Evolutionary conservation across 768 basidiomycete genomes (phyloP), one percentile per base, ranked within the genome.

Genomic region (Pleurotus pulmonarius): DNA sequence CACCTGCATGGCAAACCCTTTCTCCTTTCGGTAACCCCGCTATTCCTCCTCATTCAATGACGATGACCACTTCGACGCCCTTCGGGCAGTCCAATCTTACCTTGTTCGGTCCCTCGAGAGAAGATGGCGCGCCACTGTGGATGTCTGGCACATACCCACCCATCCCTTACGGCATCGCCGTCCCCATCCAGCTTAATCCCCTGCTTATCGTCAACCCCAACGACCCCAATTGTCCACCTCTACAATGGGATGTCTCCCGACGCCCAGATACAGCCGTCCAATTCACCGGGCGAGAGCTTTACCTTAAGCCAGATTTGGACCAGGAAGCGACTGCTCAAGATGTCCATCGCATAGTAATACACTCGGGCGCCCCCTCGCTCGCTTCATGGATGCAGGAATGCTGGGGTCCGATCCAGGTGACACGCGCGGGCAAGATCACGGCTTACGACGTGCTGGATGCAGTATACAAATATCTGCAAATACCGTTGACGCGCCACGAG

Each of bases 181-280:
- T 53, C 25, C 51, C 51, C 4, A 53, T 53, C 22, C 51, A 53
- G 22, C 51, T 53, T 40, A 37, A 53, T 29, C 51, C 51, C 20
- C 39, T 53, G 34, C 51, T 53, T 39, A 53, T 53, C 51, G 51
- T 53, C 39, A 53, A 53, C 22, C 51, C 51, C 4, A 53, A 53
- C 51, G 25, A 53, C 39, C 51, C 51, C 13, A 53, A 53, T 24
- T 53, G 51, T 29, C 51, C 51, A 12, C 22, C 51, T 4, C 38
- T 53, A 4, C 51, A 53, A 41, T 53, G 51, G 51, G 51, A 53
- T 18, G 22, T 53, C 51, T n/a, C 51, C 8, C 37, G 41, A 40
- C 38, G 39, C 9, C 51, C 51, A 20, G 51, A 53, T 20, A 53
- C 51, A 53, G 51, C 51, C n/a, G 41, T 53, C 6, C 37, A 53